Evolutionary conservation across 1,284 basidiomycete genomes (phyloP).

Genomic region (Cryptococcus wingfieldii): DNA sequence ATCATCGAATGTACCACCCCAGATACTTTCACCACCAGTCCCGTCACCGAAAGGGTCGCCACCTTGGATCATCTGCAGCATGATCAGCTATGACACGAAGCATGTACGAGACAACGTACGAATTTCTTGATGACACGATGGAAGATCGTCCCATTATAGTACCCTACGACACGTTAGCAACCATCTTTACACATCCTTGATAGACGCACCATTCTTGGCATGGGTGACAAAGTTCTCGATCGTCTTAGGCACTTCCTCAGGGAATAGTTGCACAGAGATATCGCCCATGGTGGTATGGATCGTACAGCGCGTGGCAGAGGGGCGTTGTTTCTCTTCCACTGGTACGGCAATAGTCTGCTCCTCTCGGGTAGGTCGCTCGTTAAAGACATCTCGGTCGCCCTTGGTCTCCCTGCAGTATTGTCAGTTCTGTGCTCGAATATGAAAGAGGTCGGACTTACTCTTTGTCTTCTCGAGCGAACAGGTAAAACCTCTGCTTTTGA

Average conservation of each 20-base stretch:
- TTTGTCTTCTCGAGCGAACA: conserved; percentile 88
- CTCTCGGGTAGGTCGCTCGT: conserved; percentile 93
- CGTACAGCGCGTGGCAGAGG: conserved; percentile 63
- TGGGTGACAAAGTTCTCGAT: conserved; percentile 98
- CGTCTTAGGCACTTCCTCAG: conserved; percentile 83
- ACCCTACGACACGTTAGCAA: conserved; percentile 52
- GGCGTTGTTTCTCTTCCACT: conserved; percentile 55
- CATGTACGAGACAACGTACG: conserved; percentile 32
- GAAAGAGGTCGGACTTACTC: conserved; percentile 59
- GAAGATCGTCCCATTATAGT: conserved; percentile 92
- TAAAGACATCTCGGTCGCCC: conserved; percentile 94
- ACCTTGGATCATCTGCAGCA: conserved; percentile 81
- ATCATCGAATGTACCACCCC: conserved; percentile 93
- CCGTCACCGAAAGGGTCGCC: conserved; percentile 90
- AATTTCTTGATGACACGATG: conserved; percentile 99
- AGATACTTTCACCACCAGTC: conserved; percentile 92
- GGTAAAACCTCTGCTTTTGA: conserved; percentile 91
- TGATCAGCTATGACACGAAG: conserved; percentile 8
- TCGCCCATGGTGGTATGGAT: conserved; percentile 96
- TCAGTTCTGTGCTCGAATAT: background rate
- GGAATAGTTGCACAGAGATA: conserved; percentile 80
- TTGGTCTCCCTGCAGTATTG: conserved; percentile 64
- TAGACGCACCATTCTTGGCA: conserved; percentile 57
- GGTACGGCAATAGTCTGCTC: conserved; percentile 80
- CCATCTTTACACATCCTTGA: background rate